These are phyloP conservation scores for Beauveria pseudobassiana DNA, from an alignment of 2,329 filamentous ascomycete genomes.

Conservation along the genomic window DNA sequence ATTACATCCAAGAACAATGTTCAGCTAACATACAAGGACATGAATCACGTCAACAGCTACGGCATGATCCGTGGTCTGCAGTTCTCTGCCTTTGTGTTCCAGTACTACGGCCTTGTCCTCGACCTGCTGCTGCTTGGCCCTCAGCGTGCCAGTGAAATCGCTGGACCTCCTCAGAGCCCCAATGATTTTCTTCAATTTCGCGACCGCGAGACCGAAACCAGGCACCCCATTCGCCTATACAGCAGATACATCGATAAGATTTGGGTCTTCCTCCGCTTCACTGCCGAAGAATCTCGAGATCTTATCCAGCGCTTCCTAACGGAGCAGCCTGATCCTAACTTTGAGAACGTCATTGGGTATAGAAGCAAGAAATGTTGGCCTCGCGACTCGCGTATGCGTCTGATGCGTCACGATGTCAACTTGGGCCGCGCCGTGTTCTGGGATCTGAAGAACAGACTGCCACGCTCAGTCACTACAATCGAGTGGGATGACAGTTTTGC, in stretches of 20 bases:
- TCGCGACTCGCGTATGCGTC: constrained; percentile 89
- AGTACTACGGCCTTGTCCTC: constrained; percentile 94
- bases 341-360: constrained; percentile 98
- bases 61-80: constrained; percentile 97
- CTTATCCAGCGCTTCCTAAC: constrained; percentile 96
- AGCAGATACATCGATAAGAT: constrained; percentile 97
- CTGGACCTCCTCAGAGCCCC: constrained; percentile 83
- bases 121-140: constrained; percentile 87
- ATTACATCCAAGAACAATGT: constrained; percentile 99
- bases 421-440: constrained; percentile 96
- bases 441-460: constrained; percentile 95
- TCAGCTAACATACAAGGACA: constrained; percentile 97
- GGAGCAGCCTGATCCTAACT: constrained; percentile 96
- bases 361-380: constrained; percentile 99
- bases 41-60: constrained; percentile 99
- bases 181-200: constrained; percentile 98
- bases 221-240: constrained; percentile 95
- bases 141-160: constrained; percentile 95
- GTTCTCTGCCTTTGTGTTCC: constrained; percentile 97
- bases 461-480: constrained; percentile 90
- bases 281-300: constrained; percentile 87
- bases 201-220: constrained; percentile 83
- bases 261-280: constrained; percentile 95
- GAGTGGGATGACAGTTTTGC: constrained; percentile 99
- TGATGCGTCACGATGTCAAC: constrained; percentile 99